Base-by-base conservation (phyloP, 108 stramenopile species). In the Conticribra weissflogii region DNA sequence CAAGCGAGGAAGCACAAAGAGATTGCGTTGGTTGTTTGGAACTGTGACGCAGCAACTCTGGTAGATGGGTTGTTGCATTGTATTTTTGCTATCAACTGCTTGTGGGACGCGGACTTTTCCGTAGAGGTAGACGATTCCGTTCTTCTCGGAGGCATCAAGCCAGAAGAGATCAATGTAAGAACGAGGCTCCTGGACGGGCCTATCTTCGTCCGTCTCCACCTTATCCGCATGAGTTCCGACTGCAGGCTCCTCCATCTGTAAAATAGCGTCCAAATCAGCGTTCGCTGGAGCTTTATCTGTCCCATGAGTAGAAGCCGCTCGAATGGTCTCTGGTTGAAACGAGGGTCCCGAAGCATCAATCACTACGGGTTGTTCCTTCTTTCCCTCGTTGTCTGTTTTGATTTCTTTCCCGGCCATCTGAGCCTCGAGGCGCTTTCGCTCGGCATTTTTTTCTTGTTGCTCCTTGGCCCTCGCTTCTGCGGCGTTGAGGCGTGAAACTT, bases 121-220 rank as follows among this genome's bases (percentile, higher is more conserved):
- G 71, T 97, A 97, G 24, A 99, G 54, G 72, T 89, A 91, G 30
- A 99, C 81, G 18, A 82, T 81, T 8, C 99, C 99, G 47, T 96
- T 90, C 27, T 81, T 71, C 81, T 98, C 97, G 8, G 81, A 66
- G n/a, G 94, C 95, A 85, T 99, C 98, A 45, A 96, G 72, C 96
- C 97, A 98, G 72, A 85, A 99, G 69, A 99, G 67, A 65, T 90
- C 91, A 60, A 99, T 47, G 55, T 78, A 93, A 31, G 74, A 66
- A 47, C 75, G 68, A 21, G 81, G 79, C 29, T 74, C 58, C 14
- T 62, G 59, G 7, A 47, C 66, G 3, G 34, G 72, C 36, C 19
- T 36, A 17, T 4, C 21, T n/a, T 17, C 64, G 15, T 73, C 51
- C 36, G 25, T 58, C 33, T n/a, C 22, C 30, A 59, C 56, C 23